Evolutionary conservation across 495 filamentous ascomycete genomes (phyloP).

Genomic region (Lepidopterella palustris): DNA sequence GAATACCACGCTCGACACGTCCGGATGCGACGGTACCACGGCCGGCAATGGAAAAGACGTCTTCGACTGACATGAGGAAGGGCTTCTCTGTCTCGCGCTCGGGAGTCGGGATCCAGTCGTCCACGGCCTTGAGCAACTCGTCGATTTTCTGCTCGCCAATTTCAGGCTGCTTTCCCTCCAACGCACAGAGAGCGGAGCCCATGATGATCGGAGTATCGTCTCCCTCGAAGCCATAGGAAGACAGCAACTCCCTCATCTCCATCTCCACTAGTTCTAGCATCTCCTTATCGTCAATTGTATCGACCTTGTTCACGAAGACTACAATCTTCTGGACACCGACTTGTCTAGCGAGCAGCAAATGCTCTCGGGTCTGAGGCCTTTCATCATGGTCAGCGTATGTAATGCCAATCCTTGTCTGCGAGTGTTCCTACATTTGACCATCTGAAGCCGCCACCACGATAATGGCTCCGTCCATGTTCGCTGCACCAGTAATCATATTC

Average conservation of each 20-base stretch:
- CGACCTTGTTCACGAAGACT: constrained; percentile 99
- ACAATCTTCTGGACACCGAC: constrained; percentile 97
- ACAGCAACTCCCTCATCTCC: constrained; percentile 97
- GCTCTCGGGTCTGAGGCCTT: constrained; percentile 95
- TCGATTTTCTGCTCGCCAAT: constrained; percentile 83
- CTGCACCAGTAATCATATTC: constrained; percentile 99
- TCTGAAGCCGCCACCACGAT: constrained; percentile 98
- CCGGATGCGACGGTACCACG: constrained; percentile 96
- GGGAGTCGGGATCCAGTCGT: constrained; percentile 93
- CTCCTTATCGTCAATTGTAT: constrained; percentile 90
- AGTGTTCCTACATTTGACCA: constrained; percentile 73
- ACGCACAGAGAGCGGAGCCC: constrained; percentile 90
- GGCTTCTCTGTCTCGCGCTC: constrained; percentile 89
- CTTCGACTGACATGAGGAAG: constrained; percentile 97
- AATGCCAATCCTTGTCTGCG: background rate
- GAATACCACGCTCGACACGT: constrained; percentile 88
- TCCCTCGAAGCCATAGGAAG: constrained; percentile 90
- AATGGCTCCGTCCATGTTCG: constrained; percentile 95
- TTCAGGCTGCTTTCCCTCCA: constrained; percentile 81
- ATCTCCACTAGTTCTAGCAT: constrained; percentile 99
- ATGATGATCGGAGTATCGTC: constrained; percentile 95
- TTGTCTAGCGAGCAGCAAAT: constrained; percentile 94
- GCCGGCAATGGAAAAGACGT: constrained; percentile 95
- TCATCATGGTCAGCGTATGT: constrained; percentile 31
- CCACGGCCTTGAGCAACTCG: constrained; percentile 80